Conservation (phyloP, 805 yeast genomes). For the Zygosaccharomyces gambellarensis region DNA sequence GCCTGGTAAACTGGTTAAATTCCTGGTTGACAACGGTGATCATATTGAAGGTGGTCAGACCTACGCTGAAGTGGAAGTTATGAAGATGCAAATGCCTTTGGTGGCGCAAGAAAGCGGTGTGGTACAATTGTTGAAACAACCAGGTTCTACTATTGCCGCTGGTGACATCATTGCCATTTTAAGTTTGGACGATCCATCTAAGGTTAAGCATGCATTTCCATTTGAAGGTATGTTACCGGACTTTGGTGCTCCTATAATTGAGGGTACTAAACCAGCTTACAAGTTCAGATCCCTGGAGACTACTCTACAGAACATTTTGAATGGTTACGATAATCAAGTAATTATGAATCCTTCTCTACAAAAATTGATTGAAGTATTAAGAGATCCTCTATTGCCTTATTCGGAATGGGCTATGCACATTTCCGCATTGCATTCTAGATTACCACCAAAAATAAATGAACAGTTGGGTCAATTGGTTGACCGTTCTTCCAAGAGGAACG, state of each 20-base stretch:
- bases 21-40: slow-evolving; percentile 91
- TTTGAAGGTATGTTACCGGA: slow-evolving; percentile 92
- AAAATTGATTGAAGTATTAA: slow-evolving; percentile 64
- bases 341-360: slow-evolving; percentile 81
- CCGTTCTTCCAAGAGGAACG: slow-evolving; percentile 57
- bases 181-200: slow-evolving; percentile 92
- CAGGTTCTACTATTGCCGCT: slow-evolving; percentile 94
- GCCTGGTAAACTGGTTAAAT: slow-evolving; percentile 95
- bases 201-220: slow-evolving; percentile 94
- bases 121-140: slow-evolving; percentile 90
- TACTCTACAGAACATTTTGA: slow-evolving; percentile 71
- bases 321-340: slow-evolving; percentile 93
- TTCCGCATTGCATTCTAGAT: slow-evolving; percentile 88
- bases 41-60: slow-evolving; percentile 89
- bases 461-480: slow-evolving; percentile 60
- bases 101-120: slow-evolving; percentile 90
- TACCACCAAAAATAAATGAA: slow-evolving; percentile 73
- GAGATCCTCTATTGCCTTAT: slow-evolving; percentile 80
- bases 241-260: slow-evolving; percentile 73
- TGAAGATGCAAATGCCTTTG: slow-evolving; percentile 99
- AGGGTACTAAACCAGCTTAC: slow-evolving; percentile 81
- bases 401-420: slow-evolving; percentile 84
- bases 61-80: slow-evolving; percentile 97
- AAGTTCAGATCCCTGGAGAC: slow-evolving; percentile 54
- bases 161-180: slow-evolving; percentile 96